phyloP scores from a whole-genome alignment of 805 yeast genomes.

The Metschnikowia koreensis region DNA sequence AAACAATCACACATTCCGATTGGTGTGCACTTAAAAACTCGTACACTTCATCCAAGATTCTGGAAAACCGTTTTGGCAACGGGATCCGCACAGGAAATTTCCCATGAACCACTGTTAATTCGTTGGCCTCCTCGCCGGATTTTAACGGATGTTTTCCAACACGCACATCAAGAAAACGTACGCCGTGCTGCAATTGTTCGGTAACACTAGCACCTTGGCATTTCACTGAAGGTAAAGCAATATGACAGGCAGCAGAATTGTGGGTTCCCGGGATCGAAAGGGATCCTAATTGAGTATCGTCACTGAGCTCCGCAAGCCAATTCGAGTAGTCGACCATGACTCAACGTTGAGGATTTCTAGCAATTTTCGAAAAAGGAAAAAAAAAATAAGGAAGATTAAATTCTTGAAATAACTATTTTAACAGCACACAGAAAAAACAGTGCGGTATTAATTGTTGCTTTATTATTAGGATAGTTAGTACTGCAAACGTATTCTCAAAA shows the following conservation, averaged over 20 bases:
- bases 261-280: constrained; percentile 84
- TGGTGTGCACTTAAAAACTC: constrained; percentile 50
- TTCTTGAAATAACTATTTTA: no score
- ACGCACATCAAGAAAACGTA: constrained; percentile 71
- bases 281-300: constrained; percentile 48
- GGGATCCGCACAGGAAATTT: constrained; percentile 69
- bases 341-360: not conserved
- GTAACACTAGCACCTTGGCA: constrained; percentile 64
- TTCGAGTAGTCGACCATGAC: constrained; percentile 39
- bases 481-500: no score
- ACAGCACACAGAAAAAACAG: no score
- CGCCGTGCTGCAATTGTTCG: constrained; percentile 67
- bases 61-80: constrained; percentile 50
- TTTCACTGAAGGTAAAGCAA: constrained; percentile 71
- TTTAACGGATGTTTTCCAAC: constrained; percentile 57
- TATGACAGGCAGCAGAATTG: constrained; percentile 70
- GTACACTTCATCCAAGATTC: constrained; percentile 58
- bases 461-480: no score
- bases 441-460: no score
- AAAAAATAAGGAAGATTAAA: no score
- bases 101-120: constrained; percentile 69
- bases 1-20: constrained; percentile 63
- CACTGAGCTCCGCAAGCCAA: constrained; percentile 58
- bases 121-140: constrained; percentile 48
- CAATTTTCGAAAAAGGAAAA: not conserved